Conservation (phyloP, 441 rosid genomes). For the Pelargonium hybrid region DNA sequence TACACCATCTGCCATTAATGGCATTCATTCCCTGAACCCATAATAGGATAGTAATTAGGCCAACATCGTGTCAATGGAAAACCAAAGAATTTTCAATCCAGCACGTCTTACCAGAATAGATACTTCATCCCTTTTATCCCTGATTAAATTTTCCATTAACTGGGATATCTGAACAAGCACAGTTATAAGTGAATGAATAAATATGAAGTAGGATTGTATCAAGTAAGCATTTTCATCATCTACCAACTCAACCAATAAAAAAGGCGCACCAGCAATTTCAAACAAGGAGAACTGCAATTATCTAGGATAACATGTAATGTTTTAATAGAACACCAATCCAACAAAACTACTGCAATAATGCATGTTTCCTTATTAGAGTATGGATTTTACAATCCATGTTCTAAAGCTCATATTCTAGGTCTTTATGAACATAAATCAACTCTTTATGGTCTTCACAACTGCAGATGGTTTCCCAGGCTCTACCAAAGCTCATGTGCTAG, state of each 20-base stretch:
- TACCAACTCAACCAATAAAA: not conserved
- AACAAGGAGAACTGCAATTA: not conserved
- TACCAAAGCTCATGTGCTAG: not conserved
- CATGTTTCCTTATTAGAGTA: not conserved
- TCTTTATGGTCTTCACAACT: not conserved
- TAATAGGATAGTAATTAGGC: slow-evolving; percentile 12
- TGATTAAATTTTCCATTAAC: slow-evolving; percentile 55
- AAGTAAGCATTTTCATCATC: not conserved
- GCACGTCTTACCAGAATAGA: slow-evolving; percentile 42
- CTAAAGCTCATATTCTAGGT: not conserved
- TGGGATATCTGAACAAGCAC: slow-evolving; percentile 51
- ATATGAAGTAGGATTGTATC: not conserved
- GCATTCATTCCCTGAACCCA: slow-evolving; percentile 48
- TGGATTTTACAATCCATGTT: not conserved
- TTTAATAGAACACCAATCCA: not conserved
- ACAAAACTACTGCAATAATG: not conserved
- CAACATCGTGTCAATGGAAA: slow-evolving; percentile 15
- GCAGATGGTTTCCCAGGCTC: not conserved
- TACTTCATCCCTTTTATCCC: slow-evolving; percentile 43
- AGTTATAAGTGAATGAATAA: slow-evolving; percentile 7
- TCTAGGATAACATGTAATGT: not conserved
- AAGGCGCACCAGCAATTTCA: not conserved
- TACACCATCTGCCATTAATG: slow-evolving; percentile 74
- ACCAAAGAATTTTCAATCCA: not conserved
- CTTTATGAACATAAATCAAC: not conserved